Evolutionary conservation across 2,329 filamentous ascomycete species (phyloP).

Genomic region (Claviceps quebecensis): DNA sequence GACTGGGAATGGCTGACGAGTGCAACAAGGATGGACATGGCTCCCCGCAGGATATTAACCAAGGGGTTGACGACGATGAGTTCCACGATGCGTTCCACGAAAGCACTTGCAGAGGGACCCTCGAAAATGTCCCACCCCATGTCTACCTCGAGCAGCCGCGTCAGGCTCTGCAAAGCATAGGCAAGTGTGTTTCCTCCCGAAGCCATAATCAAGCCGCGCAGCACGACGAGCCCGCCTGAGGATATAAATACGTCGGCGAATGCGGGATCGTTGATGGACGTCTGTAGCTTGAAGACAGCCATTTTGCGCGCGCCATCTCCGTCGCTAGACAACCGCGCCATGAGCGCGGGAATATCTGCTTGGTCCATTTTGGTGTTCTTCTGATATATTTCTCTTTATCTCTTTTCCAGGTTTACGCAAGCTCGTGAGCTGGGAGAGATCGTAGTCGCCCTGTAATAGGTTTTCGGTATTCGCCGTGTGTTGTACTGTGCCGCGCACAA

Average conservation of each 20-base stretch:
- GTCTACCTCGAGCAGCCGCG: slow-evolving; percentile 80
- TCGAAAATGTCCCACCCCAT: slow-evolving; percentile 93
- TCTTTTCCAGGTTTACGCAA: neutral
- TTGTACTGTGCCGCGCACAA: neutral
- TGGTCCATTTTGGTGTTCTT: slow-evolving; percentile 38
- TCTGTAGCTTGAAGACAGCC: slow-evolving; percentile 96
- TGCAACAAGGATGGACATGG: slow-evolving; percentile 91
- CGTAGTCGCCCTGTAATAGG: neutral
- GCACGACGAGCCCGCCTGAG: slow-evolving; percentile 67
- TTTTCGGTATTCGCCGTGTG: neutral
- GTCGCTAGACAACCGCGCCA: slow-evolving; percentile 50
- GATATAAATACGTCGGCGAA: slow-evolving; percentile 95
- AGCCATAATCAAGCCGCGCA: slow-evolving; percentile 71
- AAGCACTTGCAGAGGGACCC: slow-evolving; percentile 44
- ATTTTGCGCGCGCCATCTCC: slow-evolving; percentile 93
- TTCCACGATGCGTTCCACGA: slow-evolving; percentile 69
- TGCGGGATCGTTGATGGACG: slow-evolving; percentile 84
- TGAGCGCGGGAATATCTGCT: slow-evolving; percentile 50
- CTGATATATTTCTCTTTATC: no score
- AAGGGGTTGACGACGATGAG: slow-evolving; percentile 89
- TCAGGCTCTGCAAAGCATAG: slow-evolving; percentile 83
- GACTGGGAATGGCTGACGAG: slow-evolving; percentile 77
- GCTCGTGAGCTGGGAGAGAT: neutral
- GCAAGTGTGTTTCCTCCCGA: slow-evolving; percentile 88
- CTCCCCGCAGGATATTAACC: slow-evolving; percentile 91